Conservation (phyloP, 345 rosid genomes). For the Acer yangbiense region DNA sequence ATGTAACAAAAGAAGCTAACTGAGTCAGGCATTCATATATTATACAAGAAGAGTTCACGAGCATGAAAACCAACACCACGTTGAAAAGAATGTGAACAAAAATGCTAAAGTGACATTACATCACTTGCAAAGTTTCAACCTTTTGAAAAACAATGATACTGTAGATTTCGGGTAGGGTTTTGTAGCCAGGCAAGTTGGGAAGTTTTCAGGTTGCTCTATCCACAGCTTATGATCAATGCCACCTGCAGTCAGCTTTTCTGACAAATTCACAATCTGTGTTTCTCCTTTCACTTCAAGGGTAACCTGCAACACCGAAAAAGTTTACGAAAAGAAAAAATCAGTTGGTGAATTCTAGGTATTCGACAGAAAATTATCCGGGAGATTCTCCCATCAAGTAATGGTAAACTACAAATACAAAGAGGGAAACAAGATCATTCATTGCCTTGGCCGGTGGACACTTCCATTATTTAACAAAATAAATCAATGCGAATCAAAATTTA, state of each 20-base stretch:
- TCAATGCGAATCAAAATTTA: not conserved
- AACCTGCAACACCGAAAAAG: slow-evolving; percentile 45
- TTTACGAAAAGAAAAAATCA: no score
- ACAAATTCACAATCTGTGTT: slow-evolving; percentile 67
- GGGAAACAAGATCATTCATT: not conserved
- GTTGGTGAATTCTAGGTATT: not conserved
- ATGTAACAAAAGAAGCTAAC: not conserved
- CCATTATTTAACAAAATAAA: not conserved
- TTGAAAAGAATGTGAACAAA: not conserved
- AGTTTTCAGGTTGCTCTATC: slow-evolving; percentile 90
- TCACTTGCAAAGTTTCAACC: slow-evolving; percentile 40
- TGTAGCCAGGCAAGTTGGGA: slow-evolving; percentile 84
- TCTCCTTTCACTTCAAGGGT: slow-evolving; percentile 97
- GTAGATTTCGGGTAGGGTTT: slow-evolving; percentile 73
- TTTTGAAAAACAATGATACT: slow-evolving; percentile 60
- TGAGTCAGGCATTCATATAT: not conserved
- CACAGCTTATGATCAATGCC: slow-evolving; percentile 80
- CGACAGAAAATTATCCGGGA: not conserved
- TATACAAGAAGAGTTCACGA: not conserved
- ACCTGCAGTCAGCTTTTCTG: slow-evolving; percentile 64
- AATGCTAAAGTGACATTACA: not conserved
- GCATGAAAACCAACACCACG: no score
- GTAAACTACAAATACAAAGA: not conserved
- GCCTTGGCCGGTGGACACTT: not conserved
- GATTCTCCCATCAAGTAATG: not conserved